Conservation (phyloP, 768 basidiomycete species). For the Suillus bovinus region DNA sequence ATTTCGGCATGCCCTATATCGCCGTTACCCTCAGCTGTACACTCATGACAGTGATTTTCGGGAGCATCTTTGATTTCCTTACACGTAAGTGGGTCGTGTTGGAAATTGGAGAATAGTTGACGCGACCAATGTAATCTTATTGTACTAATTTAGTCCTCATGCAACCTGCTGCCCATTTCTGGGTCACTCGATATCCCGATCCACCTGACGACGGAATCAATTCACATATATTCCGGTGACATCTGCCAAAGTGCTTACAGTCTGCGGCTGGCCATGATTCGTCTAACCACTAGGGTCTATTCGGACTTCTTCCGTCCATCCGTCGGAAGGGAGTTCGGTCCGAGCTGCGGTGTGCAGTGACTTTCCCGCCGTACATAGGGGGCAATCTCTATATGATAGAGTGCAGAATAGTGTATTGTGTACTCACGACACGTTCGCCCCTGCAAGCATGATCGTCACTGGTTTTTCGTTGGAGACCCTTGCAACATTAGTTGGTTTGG, state of each 20-base stretch:
- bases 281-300: too few relatives aligned
- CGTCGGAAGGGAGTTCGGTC: too few relatives aligned
- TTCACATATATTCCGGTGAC: background rate
- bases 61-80: slow-evolving; percentile 85
- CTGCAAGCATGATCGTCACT: slow-evolving; percentile 1
- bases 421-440: background rate
- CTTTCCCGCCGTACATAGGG: too few relatives aligned
- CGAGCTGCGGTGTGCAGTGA: too few relatives aligned
- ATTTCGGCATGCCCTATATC: slow-evolving; percentile 99
- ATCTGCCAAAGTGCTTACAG: background rate
- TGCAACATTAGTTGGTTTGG: slow-evolving; percentile 6
- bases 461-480: slow-evolving; percentile 8
- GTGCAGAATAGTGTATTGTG: too few relatives aligned
- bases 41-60: slow-evolving; percentile 89
- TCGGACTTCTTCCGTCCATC: too few relatives aligned
- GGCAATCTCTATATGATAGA: background rate
- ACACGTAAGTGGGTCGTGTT: slow-evolving; percentile 77
- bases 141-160: background rate
- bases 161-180: background rate
- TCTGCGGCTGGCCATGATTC: background rate
- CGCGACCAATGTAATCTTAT: background rate
- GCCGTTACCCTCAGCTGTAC: slow-evolving; percentile 97
- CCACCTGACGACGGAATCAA: background rate
- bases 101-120: slow-evolving; percentile 24
- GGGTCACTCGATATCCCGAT: background rate